These are phyloP conservation scores for Actinomortierella ambigua DNA, from an alignment of 371 early-diverging fungal genomes.

Conservation along the genomic window DNA sequence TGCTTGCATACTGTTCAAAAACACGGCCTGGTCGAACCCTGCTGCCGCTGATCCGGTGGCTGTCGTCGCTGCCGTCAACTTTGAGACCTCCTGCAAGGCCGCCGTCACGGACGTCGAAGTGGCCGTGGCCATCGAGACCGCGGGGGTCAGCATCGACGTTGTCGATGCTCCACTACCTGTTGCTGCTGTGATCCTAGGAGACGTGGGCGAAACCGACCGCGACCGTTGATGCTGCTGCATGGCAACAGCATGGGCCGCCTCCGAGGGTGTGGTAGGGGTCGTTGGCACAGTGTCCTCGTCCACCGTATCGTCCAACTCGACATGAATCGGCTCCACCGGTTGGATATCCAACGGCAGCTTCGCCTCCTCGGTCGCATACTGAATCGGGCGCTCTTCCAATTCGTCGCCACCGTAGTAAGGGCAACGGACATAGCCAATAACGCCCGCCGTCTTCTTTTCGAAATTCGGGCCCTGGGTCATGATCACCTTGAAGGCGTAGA, in stretches of 20 bases:
- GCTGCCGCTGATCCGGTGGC: no score
- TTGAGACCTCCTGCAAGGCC: conserved; percentile 33
- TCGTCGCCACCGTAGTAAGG: conserved; percentile 12
- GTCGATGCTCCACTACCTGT: no score
- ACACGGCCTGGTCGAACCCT: conserved; percentile 26
- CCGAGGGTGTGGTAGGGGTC: no score
- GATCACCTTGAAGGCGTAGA: conserved; percentile 37
- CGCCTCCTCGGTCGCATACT: conserved; percentile 30
- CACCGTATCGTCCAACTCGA: conserved; percentile 25
- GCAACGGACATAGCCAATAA: conserved; percentile 32
- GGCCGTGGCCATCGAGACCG: conserved; percentile 2
- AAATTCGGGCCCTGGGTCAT: conserved; percentile 6
- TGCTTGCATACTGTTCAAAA: conserved; percentile 27
- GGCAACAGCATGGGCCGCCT: no score
- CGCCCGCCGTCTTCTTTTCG: conserved; percentile 14
- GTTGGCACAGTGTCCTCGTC: conserved; percentile 39
- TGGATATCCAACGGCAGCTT: conserved; percentile 28
- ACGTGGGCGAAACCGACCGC: no score
- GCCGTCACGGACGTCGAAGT: conserved; percentile 27
- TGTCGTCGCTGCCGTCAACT: conserved; percentile 17
- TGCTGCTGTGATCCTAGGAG: no score
- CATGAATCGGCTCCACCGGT: conserved; percentile 3
- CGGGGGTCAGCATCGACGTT: conserved; percentile 4
- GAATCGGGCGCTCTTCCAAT: conserved; percentile 19
- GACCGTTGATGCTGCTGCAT: no score